A percentile compares a stretch with the other conserved stretches of the same genome.
These are phyloP conservation scores for Amylostereum chailletii DNA, from an alignment of 1,284 basidiomycete genomes.

Conservation along the genomic window DNA sequence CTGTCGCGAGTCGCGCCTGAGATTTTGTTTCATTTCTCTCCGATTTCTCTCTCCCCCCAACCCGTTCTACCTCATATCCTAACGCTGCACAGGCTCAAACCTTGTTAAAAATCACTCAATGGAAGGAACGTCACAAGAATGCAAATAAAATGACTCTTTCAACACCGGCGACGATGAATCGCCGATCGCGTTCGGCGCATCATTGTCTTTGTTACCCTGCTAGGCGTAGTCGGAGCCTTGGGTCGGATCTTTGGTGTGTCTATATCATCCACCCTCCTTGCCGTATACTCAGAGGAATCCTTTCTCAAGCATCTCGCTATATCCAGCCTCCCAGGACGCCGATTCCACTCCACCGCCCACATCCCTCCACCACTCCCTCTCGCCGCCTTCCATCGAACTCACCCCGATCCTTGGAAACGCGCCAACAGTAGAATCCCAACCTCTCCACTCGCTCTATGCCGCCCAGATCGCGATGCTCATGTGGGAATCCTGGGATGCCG, in stretches of 20 bases:
- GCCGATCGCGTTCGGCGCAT: slow-evolving; percentile 51
- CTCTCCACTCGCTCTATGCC: slow-evolving; percentile 76
- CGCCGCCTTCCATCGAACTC: slow-evolving; percentile 66
- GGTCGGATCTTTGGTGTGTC: slow-evolving; percentile 73
- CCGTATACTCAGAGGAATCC: slow-evolving; percentile 3
- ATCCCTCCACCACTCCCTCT: slow-evolving; percentile 29
- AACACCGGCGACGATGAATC: slow-evolving; percentile 70
- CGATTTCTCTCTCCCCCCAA: no score
- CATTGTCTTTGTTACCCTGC: slow-evolving; percentile 76
- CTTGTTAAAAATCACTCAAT: no score
- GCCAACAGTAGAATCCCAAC: slow-evolving; percentile 52
- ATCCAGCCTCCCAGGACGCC: neutral
- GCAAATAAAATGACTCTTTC: slow-evolving; percentile 42
- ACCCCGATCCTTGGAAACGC: slow-evolving; percentile 72
- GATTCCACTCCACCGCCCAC: neutral
- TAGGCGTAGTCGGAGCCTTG: slow-evolving; percentile 43
- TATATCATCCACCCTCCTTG: neutral
- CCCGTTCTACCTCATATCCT: no score
- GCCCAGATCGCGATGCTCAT: slow-evolving; percentile 81
- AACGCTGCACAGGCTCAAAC: no score
- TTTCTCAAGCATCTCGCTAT: slow-evolving; percentile 25
- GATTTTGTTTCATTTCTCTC: no score
- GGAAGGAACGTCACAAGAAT: slow-evolving; percentile 21
- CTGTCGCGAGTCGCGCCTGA: no score
- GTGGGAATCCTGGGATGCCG: slow-evolving; percentile 40